phyloP scores from a whole-genome alignment of 352 stramenopile genomes.

The Pythium rishiriense region DNA sequence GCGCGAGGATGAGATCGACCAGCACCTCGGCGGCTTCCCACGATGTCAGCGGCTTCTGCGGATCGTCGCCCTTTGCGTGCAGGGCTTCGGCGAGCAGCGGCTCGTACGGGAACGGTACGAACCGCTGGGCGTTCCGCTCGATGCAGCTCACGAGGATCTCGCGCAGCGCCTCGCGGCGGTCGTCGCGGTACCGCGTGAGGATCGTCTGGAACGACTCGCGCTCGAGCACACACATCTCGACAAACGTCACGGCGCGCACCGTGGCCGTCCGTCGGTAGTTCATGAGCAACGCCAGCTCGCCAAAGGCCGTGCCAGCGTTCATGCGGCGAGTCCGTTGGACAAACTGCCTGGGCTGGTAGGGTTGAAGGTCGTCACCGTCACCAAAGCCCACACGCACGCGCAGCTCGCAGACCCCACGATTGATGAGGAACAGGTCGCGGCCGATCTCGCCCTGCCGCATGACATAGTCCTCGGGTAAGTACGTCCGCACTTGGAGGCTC shows the following conservation, averaged over 20 bases:
- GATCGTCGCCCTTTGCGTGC: not conserved
- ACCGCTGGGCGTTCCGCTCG: slow-evolving; percentile 17
- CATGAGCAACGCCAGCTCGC: slow-evolving; percentile 41
- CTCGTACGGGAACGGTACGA: slow-evolving; percentile 27
- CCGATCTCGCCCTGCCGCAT: slow-evolving; percentile 40
- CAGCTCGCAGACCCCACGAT: slow-evolving; percentile 34
- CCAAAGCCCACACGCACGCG: slow-evolving; percentile 1
- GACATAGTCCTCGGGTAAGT: slow-evolving; percentile 43
- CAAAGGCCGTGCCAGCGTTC: slow-evolving; percentile 32
- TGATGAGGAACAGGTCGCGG: slow-evolving; percentile 38
- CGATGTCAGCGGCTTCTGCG: slow-evolving; percentile 2
- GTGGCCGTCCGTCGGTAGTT: slow-evolving; percentile 33
- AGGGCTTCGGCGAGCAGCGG: slow-evolving; percentile 12
- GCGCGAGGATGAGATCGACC: slow-evolving; percentile 18
- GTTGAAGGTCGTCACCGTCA: slow-evolving; percentile 2
- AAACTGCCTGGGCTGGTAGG: not conserved
- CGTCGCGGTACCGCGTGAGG: slow-evolving; percentile 27
- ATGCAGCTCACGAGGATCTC: slow-evolving; percentile 25
- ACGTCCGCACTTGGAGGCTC: slow-evolving; percentile 26
- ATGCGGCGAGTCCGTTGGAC: slow-evolving; percentile 29
- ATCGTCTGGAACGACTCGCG: slow-evolving; percentile 23
- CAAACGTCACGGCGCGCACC: slow-evolving; percentile 28
- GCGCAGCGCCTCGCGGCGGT: slow-evolving; percentile 22
- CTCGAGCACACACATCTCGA: slow-evolving; percentile 29
- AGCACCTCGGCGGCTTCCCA: slow-evolving; percentile 21